These are phyloP conservation scores for Coprinellus micaceus DNA, from an alignment of 768 basidiomycete genomes.

Conservation along the genomic window DNA sequence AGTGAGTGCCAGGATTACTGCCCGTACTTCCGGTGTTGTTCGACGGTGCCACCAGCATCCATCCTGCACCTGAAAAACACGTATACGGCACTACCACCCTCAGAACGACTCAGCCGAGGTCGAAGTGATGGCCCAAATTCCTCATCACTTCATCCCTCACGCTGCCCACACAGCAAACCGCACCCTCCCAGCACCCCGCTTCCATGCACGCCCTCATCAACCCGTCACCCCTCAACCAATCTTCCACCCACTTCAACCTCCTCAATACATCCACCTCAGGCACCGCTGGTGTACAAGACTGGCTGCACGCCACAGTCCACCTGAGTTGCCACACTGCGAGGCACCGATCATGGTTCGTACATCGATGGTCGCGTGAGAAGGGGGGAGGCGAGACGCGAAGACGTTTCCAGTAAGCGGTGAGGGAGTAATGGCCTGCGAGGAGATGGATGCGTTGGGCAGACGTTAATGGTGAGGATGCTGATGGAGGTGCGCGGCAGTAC, in stretches of 20 bases:
- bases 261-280: constrained; percentile 33
- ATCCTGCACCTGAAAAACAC: no score
- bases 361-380: constrained; percentile 27
- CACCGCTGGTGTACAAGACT: constrained; percentile 15
- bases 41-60: no score
- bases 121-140: constrained; percentile 37
- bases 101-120: constrained; percentile 28
- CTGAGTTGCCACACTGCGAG: constrained; percentile 32
- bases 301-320: constrained; percentile 28
- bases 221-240: constrained; percentile 26
- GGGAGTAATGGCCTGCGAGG: constrained; percentile 5
- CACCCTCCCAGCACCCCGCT: constrained; percentile 31
- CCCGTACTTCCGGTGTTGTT: no score
- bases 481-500: neutral
- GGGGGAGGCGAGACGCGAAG: constrained; percentile 26
- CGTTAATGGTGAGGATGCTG: neutral
- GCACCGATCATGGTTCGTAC: constrained; percentile 35
- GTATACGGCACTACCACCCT: no score
- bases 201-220: constrained; percentile 29
- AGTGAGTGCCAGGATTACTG: no score
- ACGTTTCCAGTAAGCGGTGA: constrained; percentile 26
- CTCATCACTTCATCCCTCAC: constrained; percentile 28
- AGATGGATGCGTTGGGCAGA: constrained; percentile 7
- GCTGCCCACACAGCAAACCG: constrained; percentile 30
- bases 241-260: constrained; percentile 29